Evolutionary conservation across 108 stramenopile species (phyloP).

Genomic region (Pseudonitzschia pungens): DNA sequence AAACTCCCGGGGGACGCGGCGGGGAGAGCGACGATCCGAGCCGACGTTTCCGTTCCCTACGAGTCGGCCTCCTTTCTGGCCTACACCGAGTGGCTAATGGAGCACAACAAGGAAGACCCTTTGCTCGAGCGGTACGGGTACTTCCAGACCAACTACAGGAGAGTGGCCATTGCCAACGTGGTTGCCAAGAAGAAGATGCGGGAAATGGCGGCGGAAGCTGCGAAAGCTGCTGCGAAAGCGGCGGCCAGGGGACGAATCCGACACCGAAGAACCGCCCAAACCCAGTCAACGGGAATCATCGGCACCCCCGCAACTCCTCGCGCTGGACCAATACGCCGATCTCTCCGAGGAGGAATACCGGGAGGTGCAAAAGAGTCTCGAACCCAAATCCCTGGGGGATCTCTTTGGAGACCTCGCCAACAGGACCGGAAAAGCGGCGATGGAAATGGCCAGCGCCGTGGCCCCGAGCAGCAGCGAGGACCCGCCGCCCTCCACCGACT

Average conservation of each 20-base stretch:
- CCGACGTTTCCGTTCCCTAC: slow-evolving; percentile 7
- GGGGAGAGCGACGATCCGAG: too few relatives aligned
- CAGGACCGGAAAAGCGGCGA: background rate
- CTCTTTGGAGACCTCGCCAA: background rate
- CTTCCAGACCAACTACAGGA: background rate
- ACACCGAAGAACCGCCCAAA: too few relatives aligned
- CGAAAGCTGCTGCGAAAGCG: too few relatives aligned
- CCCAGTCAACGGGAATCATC: too few relatives aligned
- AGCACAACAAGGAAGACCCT: background rate
- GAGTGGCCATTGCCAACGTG: slow-evolving; percentile 8
- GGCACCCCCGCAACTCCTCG: background rate
- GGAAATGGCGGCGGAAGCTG: too few relatives aligned
- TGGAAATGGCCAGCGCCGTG: background rate
- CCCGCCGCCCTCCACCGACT: too few relatives aligned
- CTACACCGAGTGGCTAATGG: slow-evolving; percentile 8
- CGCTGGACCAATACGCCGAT: slow-evolving; percentile 2
- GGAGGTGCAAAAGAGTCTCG: background rate
- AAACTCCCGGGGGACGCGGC: background rate
- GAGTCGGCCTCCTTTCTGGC: slow-evolving; percentile 8
- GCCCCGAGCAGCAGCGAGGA: background rate
- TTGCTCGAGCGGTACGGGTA: background rate
- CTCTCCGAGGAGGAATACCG: slow-evolving; percentile 1
- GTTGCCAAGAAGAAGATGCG: slow-evolving; percentile 3
- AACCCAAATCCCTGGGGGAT: background rate
- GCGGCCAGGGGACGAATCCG: too few relatives aligned